A percentile compares a stretch with the other conserved stretches of the same genome.
Evolutionary conservation across 306 rosid genomes (phyloP).

Genomic region (Spatholobus suberectus): DNA sequence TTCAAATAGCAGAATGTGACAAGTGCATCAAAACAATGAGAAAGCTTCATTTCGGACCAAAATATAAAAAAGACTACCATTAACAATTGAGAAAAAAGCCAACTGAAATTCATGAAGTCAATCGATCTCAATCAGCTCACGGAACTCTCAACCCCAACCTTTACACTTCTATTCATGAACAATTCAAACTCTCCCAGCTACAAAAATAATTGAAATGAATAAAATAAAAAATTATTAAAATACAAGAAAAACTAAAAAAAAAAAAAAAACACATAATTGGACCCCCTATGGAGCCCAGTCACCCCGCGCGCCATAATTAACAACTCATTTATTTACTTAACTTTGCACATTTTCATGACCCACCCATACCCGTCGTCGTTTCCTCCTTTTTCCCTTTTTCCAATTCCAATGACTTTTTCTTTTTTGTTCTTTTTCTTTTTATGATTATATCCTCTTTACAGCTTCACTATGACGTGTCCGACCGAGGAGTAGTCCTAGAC

Average conservation of each 20-base stretch:
- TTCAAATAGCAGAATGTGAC: not conserved
- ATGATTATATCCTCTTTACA: conserved; percentile 3
- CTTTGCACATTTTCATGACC: conserved; percentile 23
- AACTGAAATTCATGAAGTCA: conserved; percentile 42
- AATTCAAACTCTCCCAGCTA: conserved; percentile 42
- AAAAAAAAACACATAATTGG: not conserved
- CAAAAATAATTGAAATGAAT: conserved; percentile 46
- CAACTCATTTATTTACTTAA: not conserved
- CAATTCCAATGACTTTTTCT: not conserved
- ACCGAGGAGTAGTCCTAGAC: conserved; percentile 57
- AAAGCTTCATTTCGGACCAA: not conserved
- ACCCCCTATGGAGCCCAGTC: not conserved
- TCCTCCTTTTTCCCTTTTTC: not conserved
- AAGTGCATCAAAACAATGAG: not conserved
- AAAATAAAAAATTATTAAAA: not conserved
- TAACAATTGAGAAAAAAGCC: not conserved
- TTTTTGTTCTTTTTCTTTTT: not conserved
- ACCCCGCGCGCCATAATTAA: conserved; percentile 1
- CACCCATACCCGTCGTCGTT: conserved; percentile 8
- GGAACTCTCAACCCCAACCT: not conserved
- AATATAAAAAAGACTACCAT: not conserved
- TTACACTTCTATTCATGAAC: conserved; percentile 41
- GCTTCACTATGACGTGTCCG: conserved; percentile 43
- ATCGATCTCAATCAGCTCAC: conserved; percentile 11
- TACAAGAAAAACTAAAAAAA: not conserved